Base-by-base conservation (phyloP, 805 yeast species). In the Saccharomycopsis babjevae region DNA sequence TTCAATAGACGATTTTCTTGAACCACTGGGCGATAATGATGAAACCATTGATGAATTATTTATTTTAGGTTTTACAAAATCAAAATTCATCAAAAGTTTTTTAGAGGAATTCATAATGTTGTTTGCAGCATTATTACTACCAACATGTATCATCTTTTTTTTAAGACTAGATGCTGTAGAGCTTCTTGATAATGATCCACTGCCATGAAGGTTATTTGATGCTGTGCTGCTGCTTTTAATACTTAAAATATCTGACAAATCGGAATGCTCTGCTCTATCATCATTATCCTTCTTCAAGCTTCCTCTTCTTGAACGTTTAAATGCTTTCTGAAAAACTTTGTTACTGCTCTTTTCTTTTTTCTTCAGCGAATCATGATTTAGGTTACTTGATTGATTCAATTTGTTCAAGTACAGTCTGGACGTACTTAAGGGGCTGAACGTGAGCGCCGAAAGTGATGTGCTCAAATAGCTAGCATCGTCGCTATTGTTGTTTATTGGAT, bases 391-490 rank as follows among this genome's bases (percentile, higher is more conserved):
- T 4, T 64, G 57, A 15, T 34, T 57, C 15, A 40, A 25, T 28
- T 46, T 59, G 36, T 64, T 57, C 18, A 10, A 34, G 32, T 57
- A 57, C n/a, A 61, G 58, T 54, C 63, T 57, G 13, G 60, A 50
- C 16, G 50, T 56, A 30, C 61, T 57, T 18, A 60, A 46, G 11
- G 65, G 64, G 39, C 64, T 64, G 28, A 64, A 64, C 3, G 62
- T 60, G 18, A 64, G 55, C 39, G 60, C 62, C 18, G 63, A 60
- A 11, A 64, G 58, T 15, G 62, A 56, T 22, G 58, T 16, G 32
- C 59, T 55, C 40, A 58, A 46, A 42, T 60, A 13, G 25, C 42
- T 38, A 6, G 55, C 22, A 15, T 50, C 54, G 7, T 25, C 40
- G 13, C 6, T 25, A 54, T 57, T 57, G 54, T 55, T 59, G 1